phyloP scores from a whole-genome alignment of 768 basidiomycete species.

The Phlebiopsis gigantea region DNA sequence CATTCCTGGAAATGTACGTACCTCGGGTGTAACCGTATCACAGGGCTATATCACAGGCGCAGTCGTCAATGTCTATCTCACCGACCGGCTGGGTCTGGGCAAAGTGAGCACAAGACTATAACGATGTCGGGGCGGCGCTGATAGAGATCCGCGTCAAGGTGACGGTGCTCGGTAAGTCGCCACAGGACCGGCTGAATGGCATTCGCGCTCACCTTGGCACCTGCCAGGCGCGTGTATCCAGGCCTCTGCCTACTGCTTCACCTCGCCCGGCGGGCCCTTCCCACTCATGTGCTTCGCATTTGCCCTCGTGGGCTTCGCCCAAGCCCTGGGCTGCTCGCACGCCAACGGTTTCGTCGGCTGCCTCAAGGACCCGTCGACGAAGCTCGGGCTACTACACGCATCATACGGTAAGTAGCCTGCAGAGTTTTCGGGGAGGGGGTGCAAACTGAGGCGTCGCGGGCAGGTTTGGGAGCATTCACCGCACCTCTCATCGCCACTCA shows the following conservation, averaged over 20 bases:
- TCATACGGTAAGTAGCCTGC: constrained; percentile 59
- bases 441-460: background rate
- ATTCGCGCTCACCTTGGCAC: background rate
- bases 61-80: constrained; percentile 40
- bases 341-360: constrained; percentile 65
- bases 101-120: too few relatives aligned
- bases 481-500: constrained; percentile 50
- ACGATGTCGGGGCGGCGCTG: too few relatives aligned
- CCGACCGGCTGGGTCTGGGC: constrained; percentile 43
- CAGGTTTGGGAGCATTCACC: constrained; percentile 43
- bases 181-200: too few relatives aligned
- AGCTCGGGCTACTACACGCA: constrained; percentile 67
- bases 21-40: too few relatives aligned
- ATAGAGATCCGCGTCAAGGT: constrained; percentile 6
- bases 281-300: constrained; percentile 52
- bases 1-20: background rate
- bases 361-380: constrained; percentile 46
- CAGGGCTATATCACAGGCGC: constrained; percentile 48
- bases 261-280: constrained; percentile 55
- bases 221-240: constrained; percentile 54
- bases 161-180: background rate
- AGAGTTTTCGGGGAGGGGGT: too few relatives aligned
- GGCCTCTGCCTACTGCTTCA: constrained; percentile 47
- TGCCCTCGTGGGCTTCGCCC: constrained; percentile 43
- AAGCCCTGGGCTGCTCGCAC: constrained; percentile 57